Percentiles rank a stretch among this genome's conserved stretches.
phyloP scores from a whole-genome alignment of 257 asterid genomes.

The Nicotiana otophora region DNA sequence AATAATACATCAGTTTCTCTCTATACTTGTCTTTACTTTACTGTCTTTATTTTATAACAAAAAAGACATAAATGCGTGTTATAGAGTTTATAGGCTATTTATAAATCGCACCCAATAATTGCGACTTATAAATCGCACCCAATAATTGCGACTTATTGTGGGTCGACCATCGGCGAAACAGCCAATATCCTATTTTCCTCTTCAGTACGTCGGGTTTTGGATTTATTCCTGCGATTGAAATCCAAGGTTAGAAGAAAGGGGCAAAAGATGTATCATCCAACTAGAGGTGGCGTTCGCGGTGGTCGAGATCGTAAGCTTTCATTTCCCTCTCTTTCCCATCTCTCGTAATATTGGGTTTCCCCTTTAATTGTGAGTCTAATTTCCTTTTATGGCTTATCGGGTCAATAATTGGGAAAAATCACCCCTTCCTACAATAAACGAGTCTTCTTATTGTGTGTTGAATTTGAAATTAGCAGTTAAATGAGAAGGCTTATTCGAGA shows the following conservation, averaged over 20 bases:
- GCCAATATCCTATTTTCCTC: not conserved
- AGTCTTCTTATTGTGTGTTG: not conserved
- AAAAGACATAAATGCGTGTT: no score
- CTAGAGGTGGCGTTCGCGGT: constrained; percentile 99
- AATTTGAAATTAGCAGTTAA: not conserved
- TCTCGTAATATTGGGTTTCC: constrained; percentile 43
- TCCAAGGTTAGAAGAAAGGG: not conserved
- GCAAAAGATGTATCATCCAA: constrained; percentile 75
- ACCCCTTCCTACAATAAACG: not conserved
- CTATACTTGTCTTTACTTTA: no score
- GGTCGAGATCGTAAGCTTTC: constrained; percentile 93
- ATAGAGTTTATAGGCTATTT: no score
- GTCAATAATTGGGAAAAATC: not conserved
- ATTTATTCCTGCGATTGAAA: not conserved
- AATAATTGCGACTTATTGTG: no score
- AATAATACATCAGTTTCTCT: no score
- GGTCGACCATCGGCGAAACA: not conserved
- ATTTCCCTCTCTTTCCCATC: not conserved
- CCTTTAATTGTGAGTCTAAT: not conserved
- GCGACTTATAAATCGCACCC: no score
- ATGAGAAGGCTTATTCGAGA: not conserved
- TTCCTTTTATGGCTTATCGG: not conserved
- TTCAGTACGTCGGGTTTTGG: not conserved
- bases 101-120: no score
- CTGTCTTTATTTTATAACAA: no score